Evolutionary conservation across 345 rosid species (phyloP), one percentile per base, ranked within the genome.

Genomic region (Salix caprea): DNA sequence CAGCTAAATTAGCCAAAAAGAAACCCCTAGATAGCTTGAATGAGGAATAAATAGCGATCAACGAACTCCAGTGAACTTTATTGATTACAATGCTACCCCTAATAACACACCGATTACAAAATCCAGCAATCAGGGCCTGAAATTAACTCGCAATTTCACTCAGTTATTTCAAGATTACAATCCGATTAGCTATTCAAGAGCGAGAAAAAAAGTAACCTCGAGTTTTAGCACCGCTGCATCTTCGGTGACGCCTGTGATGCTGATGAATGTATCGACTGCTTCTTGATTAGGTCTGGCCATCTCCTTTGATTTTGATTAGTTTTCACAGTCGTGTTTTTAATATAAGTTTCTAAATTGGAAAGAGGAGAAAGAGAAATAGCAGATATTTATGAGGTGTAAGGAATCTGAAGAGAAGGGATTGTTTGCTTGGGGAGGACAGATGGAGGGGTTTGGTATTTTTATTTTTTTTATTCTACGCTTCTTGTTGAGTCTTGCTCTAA

Each of bases 211-310:
- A 9, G 11, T 23, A 65, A 96, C 99, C 97, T 87, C 89, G 44
- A 96, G 90, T 76, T 82, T 93, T 69, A 83, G 90, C 32, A 82
- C 36, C 77, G 99, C 99, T 77, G 87, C 83, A 71, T 88, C 72
- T 72, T 91, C 92, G 7, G 95, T 34, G 79, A 76, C 90, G 70
- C 99, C 96, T 48, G 98, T 89, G 90, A 96, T 94, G 90, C 89
- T 87, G 42, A 86, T 86, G 84, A 96, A 96, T 50, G 96, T 94
- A 42, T 85, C 89, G 84, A 96, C 86, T 80, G 97, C 88, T 80
- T 94, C 96, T 71, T 92, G 97, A 83, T 89, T 82, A 32, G 91
- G 87, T 30, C 86, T 83, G 56, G 92, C 94, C 99, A 96, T 96
- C 70, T 44, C 67, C 54, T 50, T 7, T 58, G 8, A n/a, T 30